Evolutionary conservation across 1,139 yeast genomes (phyloP).

Genomic region (Candida mesenterica): DNA sequence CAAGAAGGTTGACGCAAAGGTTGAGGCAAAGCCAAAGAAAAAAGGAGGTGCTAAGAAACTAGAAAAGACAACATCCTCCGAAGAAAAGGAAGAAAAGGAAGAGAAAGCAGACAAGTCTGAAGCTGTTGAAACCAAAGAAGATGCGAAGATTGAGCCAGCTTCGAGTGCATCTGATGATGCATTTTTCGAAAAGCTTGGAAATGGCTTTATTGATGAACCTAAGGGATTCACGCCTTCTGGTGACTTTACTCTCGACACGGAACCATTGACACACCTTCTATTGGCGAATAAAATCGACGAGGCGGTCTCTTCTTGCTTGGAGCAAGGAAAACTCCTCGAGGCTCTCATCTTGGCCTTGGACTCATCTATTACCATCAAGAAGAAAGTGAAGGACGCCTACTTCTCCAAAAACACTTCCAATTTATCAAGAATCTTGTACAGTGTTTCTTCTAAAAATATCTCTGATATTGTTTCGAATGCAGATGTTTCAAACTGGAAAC

Average conservation of each 20-base stretch:
- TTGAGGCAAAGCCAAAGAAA: constrained; percentile 14
- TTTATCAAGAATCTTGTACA: constrained; percentile 71
- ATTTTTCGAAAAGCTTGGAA: constrained; percentile 48
- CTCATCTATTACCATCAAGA: constrained; percentile 58
- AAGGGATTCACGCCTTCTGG: constrained; percentile 43
- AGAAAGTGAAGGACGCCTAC: constrained; percentile 69
- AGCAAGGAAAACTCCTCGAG: constrained; percentile 64
- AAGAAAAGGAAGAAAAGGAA: constrained; percentile 13
- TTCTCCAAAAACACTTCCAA: constrained; percentile 60
- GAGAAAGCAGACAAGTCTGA: constrained; percentile 18
- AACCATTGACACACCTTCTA: constrained; percentile 54
- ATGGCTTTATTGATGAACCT: constrained; percentile 20
- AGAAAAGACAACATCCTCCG: constrained; percentile 12
- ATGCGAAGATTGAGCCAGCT: constrained; percentile 20
- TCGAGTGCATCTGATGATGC: constrained; percentile 33
- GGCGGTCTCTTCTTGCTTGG: constrained; percentile 70
- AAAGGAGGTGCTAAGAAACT: constrained; percentile 7
- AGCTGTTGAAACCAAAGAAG: constrained; percentile 7
- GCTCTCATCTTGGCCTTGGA: constrained; percentile 81
- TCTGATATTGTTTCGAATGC: constrained; percentile 77
- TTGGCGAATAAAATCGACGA: constrained; percentile 61
- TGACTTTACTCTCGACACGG: constrained; percentile 42
- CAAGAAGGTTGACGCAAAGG: constrained; percentile 21
- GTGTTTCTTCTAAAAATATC: constrained; percentile 58
- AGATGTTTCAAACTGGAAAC: constrained; percentile 79